Percentiles rank a stretch among this genome's conserved stretches.
Evolutionary conservation across 2,329 filamentous ascomycete species (phyloP).

Genomic region (Exophiala sp.): DNA sequence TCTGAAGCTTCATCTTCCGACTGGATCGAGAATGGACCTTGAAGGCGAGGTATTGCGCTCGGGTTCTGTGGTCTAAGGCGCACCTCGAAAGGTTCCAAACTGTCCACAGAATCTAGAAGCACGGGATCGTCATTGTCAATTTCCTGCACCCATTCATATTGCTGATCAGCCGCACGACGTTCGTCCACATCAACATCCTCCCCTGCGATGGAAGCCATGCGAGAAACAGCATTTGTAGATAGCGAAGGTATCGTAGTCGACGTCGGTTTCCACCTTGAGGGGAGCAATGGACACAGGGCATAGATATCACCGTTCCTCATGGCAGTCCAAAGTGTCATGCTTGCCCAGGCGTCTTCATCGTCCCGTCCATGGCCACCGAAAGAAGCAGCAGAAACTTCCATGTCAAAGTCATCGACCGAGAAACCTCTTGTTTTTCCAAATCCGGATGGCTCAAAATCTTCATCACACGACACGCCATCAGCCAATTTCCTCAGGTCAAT

Average conservation of each 20-base stretch:
- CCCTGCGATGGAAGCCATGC: conserved; percentile 49
- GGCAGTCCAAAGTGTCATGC: conserved; percentile 96
- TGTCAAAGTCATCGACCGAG: conserved; percentile 84
- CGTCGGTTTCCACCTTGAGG: conserved; percentile 77
- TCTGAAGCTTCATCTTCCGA: conserved; percentile 49
- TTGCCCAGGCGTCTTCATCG: conserved; percentile 71
- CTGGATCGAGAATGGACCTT: conserved; percentile 58
- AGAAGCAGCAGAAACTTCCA: conserved; percentile 86
- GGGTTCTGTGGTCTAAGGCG: conserved; percentile 53
- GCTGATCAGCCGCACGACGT: conserved; percentile 50
- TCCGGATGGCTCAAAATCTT: conserved; percentile 75
- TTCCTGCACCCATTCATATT: conserved; percentile 58
- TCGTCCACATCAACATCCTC: conserved; percentile 43
- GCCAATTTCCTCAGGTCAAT: conserved; percentile 86
- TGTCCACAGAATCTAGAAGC: conserved; percentile 36
- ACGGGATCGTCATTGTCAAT: conserved; percentile 54
- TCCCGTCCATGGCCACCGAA: conserved; percentile 70
- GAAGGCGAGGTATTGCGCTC: conserved; percentile 57
- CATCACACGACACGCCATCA: conserved; percentile 75
- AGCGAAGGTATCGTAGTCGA: conserved; percentile 75
- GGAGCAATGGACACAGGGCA: conserved; percentile 84
- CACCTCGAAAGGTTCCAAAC: conserved; percentile 48
- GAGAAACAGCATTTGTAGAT: conserved; percentile 76
- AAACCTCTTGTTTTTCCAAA: conserved; percentile 75
- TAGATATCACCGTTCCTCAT: conserved; percentile 94